Conservation (phyloP, 1,284 basidiomycete species). For the Rhodotorula sp. region DNA sequence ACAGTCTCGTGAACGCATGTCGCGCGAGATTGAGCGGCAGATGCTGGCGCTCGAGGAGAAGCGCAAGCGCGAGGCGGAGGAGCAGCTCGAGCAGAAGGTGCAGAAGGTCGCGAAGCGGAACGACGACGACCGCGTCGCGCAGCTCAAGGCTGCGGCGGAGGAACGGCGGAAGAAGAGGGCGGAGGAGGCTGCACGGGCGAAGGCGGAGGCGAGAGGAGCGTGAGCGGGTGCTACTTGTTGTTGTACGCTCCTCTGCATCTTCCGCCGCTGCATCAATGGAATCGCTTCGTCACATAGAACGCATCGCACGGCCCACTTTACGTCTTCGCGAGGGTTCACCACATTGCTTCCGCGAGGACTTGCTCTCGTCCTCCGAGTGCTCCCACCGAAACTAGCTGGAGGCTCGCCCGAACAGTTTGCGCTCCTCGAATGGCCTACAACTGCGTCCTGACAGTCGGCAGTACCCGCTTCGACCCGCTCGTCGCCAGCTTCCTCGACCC, state of each 20-base stretch:
- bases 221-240: neutral
- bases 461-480: slow-evolving; percentile 78
- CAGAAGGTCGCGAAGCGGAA: slow-evolving; percentile 41
- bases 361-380: too few species aligned
- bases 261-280: neutral
- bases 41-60: slow-evolving; percentile 42
- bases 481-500: slow-evolving; percentile 64
- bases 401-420: too few species aligned
- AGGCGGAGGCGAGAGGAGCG: neutral
- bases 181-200: slow-evolving; percentile 16
- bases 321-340: neutral
- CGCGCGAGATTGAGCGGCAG: slow-evolving; percentile 42
- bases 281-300: neutral
- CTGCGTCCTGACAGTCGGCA: slow-evolving; percentile 82
- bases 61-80: slow-evolving; percentile 42
- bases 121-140: slow-evolving; percentile 42
- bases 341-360: too few species aligned
- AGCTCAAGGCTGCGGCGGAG: slow-evolving; percentile 42
- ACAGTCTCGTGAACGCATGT: slow-evolving; percentile 40
- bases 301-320: neutral
- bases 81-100: slow-evolving; percentile 33
- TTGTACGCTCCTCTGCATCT: neutral
- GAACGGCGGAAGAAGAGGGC: slow-evolving; percentile 40
- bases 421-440: neutral
- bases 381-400: too few species aligned